Percentiles rank a stretch among this genome's conserved stretches.
Evolutionary conservation across 371 early-diverging fungal species (phyloP).

Genomic region (Smittium mucronatum): DNA sequence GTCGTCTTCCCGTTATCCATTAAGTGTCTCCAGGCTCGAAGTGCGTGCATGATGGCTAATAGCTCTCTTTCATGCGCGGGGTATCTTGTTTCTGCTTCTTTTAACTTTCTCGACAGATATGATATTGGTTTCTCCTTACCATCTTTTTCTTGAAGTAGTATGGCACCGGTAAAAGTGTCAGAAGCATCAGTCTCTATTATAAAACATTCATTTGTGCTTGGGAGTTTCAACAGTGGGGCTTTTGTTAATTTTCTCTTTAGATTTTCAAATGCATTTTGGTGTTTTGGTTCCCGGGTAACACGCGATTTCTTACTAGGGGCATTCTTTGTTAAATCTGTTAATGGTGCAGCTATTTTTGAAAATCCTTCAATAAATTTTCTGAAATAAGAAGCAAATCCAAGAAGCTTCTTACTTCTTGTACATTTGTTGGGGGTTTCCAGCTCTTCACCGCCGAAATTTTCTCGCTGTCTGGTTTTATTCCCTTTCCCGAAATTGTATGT

Average conservation of each 20-base stretch:
- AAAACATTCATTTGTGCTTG: slow-evolving; percentile 17
- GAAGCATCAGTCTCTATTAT: slow-evolving; percentile 31
- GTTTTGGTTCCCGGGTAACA: background rate
- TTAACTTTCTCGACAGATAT: slow-evolving; percentile 14
- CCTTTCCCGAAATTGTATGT: slow-evolving; percentile 21
- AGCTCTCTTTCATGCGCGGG: slow-evolving; percentile 18
- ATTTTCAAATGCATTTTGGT: background rate
- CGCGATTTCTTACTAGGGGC: background rate
- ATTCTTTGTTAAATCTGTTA: slow-evolving; percentile 14
- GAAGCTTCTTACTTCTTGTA: slow-evolving; percentile 21
- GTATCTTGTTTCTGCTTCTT: slow-evolving; percentile 19
- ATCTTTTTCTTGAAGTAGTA: slow-evolving; percentile 25
- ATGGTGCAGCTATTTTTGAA: slow-evolving; percentile 19
- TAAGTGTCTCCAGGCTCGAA: slow-evolving; percentile 14
- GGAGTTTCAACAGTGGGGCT: background rate
- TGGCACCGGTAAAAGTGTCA: slow-evolving; percentile 23
- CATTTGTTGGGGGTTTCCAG: slow-evolving; percentile 26
- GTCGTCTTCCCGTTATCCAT: slow-evolving; percentile 6
- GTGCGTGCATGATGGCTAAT: slow-evolving; percentile 14
- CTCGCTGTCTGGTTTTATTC: slow-evolving; percentile 20
- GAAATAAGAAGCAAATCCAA: slow-evolving; percentile 29
- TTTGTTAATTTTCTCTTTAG: background rate
- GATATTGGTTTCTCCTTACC: slow-evolving; percentile 14
- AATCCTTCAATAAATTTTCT: slow-evolving; percentile 20
- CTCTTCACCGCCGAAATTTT: slow-evolving; percentile 26